Conservation (phyloP, 2,329 filamentous ascomycete genomes). For the Colletotrichum sp. region DNA sequence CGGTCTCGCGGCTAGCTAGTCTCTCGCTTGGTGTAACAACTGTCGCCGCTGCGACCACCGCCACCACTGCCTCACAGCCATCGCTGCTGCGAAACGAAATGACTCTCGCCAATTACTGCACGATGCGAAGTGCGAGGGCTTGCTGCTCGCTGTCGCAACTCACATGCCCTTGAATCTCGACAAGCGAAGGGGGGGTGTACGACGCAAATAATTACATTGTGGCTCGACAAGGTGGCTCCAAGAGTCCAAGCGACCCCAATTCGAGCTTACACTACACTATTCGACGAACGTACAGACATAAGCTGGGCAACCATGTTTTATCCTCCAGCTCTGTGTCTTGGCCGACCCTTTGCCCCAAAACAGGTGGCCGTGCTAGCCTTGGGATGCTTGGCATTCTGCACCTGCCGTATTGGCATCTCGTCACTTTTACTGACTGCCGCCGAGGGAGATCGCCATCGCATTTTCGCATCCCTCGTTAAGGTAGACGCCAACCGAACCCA, state of each 20-base stretch:
- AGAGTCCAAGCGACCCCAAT: neutral
- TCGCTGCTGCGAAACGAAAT: neutral
- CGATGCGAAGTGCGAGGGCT: neutral
- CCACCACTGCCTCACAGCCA: neutral
- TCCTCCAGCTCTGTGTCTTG: neutral
- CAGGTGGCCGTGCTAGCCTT: constrained; percentile 2
- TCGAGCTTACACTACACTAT: neutral
- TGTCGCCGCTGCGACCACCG: neutral
- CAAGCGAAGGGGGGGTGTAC: neutral
- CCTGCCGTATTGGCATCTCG: constrained; percentile 1
- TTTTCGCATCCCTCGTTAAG: neutral
- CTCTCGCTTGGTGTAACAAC: neutral
- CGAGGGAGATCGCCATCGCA: neutral
- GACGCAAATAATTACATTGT: neutral
- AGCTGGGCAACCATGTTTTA: neutral
- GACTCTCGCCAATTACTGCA: neutral
- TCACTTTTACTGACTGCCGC: neutral
- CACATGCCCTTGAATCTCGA: neutral
- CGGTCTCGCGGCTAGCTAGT: neutral
- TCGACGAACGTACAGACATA: neutral
- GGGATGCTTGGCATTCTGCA: constrained; percentile 5
- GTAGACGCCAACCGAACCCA: neutral
- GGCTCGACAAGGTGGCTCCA: neutral
- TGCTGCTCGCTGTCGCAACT: neutral
- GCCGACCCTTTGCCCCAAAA: neutral